phyloP scores from a whole-genome alignment of 345 rosid species.

The Boechera retrofracta region DNA sequence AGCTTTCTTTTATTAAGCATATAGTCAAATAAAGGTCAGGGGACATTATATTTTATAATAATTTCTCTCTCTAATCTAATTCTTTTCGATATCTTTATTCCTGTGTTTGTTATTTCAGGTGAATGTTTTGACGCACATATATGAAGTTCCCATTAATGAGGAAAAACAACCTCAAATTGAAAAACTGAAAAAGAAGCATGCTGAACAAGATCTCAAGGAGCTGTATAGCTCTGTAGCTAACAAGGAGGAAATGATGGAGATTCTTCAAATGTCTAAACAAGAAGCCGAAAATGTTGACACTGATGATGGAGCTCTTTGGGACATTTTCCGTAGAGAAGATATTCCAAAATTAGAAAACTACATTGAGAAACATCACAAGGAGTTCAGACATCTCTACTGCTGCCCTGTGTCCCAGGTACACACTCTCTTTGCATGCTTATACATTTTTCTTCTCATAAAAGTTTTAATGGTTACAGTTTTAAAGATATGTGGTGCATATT shows the following conservation, averaged over 20 bases:
- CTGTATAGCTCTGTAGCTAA: constrained; percentile 44
- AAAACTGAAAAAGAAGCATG: constrained; percentile 52
- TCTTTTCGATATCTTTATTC: not conserved
- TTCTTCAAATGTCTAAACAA: constrained; percentile 2
- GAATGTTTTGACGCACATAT: constrained; percentile 66
- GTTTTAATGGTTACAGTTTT: not conserved
- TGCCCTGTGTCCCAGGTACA: constrained; percentile 61
- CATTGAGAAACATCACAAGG: constrained; percentile 65
- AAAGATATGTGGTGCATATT: not conserved
- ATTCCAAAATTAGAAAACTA: constrained; percentile 67
- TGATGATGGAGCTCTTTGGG: constrained; percentile 80
- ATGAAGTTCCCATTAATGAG: constrained; percentile 46
- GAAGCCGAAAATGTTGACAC: constrained; percentile 9
- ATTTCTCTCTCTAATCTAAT: not conserved
- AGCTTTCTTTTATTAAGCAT: not conserved
- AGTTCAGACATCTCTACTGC: constrained; percentile 72
- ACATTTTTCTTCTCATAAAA: not conserved
- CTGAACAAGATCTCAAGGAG: constrained; percentile 62
- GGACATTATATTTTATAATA: not conserved
- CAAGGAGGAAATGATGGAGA: constrained; percentile 26
- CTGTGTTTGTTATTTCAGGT: constrained; percentile 50
- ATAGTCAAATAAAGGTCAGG: too few species aligned
- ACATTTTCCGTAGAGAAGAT: constrained; percentile 78
- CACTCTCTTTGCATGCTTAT: not conserved
- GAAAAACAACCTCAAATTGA: constrained; percentile 30